Base-by-base conservation (phyloP, 345 rosid genomes). In the Bruguiera sexangula region DNA sequence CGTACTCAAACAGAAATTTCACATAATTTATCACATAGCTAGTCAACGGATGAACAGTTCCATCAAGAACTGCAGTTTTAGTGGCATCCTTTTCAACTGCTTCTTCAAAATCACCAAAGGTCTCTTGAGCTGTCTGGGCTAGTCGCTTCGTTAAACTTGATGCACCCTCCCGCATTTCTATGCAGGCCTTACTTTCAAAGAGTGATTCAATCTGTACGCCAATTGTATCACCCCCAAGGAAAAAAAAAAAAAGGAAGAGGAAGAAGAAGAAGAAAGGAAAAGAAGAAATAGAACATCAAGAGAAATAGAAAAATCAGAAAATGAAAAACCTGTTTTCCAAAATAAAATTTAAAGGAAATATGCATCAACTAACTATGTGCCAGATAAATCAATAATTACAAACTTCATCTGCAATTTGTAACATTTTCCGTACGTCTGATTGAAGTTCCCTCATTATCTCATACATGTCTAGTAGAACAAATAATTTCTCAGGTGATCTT, bases 41-140 rank as follows among this genome's bases (percentile, higher is more conserved):
- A 31, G 98, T 95, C 73, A 95, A 82, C 27, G 99, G 99, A 81
- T 95, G 99, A 30, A 95, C 96, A 2, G 99, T 95, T 83, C 99
- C 99, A 78, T 95, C 99, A 71, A 85, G 85, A 82, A 95, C 96
- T 3, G 96, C 86, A 31, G 99, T 89, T 80, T 82, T 95, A 19
- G 99, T 95, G 56, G 96, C 96, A 85, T 95, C 99, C 53, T 89
- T 95, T 73, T 90, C 97, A 27, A 95, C 99, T 0, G 96, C 99
- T 81, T 95, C 99, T 85, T 90, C 96, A 71, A 95, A 95, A 86
- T 92, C 99, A 60, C 75, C 89, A 71, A 95, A 95, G 8, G 99
- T 95, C 77, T 95, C 99, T 78, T 86, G 91, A 7, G 97, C 94
- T 31, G 98, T 90, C 78, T 87, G 92, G 68, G 98, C 96, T 74